Evolutionary conservation across 75 land plant species (phyloP).

Genomic region (Pinus taeda): DNA sequence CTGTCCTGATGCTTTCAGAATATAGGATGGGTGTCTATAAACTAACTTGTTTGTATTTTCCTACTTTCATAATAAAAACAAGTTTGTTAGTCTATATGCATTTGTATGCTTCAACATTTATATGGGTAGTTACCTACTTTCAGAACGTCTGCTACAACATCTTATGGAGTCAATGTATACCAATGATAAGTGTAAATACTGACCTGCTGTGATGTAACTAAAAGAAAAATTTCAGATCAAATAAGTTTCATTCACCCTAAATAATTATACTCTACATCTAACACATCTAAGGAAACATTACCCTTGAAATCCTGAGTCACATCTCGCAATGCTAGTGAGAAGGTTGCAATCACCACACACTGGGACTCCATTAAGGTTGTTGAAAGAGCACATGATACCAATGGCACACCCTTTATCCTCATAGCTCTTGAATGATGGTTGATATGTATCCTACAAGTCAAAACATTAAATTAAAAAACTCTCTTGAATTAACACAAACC

Average conservation of each 20-base stretch:
- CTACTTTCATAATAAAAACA: too few species aligned
- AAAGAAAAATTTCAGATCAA: background rate
- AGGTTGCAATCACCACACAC: constrained; percentile 75
- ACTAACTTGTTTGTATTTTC: too few species aligned
- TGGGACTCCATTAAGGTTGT: constrained; percentile 76
- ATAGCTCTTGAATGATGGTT: constrained; percentile 84
- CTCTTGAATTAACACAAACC: too few species aligned
- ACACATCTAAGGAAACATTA: constrained; percentile 13
- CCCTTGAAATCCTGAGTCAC: constrained; percentile 76
- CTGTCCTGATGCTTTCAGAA: too few species aligned
- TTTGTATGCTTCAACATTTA: too few species aligned
- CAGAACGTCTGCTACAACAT: constrained; percentile 70
- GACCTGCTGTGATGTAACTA: constrained; percentile 65
- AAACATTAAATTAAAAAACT: background rate
- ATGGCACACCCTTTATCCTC: constrained; percentile 57
- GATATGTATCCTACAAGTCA: constrained; percentile 72
- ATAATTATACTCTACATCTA: too few species aligned
- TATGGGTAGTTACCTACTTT: constrained; percentile 44
- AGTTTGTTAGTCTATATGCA: too few species aligned
- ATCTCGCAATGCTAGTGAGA: constrained; percentile 62
- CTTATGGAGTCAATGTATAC: constrained; percentile 54
- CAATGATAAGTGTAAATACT: constrained; percentile 40
- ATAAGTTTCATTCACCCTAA: too few species aligned
- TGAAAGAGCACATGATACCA: constrained; percentile 86
- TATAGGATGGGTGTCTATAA: too few species aligned